phyloP scores from a whole-genome alignment of 306 rosid genomes.

The Gleditsia sinensis region DNA sequence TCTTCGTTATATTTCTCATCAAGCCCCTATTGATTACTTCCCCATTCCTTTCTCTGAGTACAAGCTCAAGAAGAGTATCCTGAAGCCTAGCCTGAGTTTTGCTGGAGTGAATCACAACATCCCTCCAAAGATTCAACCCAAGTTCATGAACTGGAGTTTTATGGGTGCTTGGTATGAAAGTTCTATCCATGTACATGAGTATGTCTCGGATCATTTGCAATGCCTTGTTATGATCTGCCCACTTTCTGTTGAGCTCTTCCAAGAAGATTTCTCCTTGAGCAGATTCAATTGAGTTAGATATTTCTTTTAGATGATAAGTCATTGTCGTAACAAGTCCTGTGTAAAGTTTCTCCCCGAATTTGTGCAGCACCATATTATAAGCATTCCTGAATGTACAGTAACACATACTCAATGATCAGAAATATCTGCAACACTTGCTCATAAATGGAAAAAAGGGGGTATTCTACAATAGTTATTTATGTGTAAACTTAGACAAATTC shows the following conservation, averaged over 20 bases:
- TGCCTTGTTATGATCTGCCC: slow-evolving; percentile 65
- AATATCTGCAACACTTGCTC: slow-evolving; percentile 20
- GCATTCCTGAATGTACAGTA: slow-evolving; percentile 53
- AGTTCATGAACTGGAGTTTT: slow-evolving; percentile 64
- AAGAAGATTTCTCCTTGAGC: slow-evolving; percentile 58
- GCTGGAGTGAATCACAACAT: slow-evolving; percentile 56
- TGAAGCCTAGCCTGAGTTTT: slow-evolving; percentile 51
- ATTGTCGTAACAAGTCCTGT: slow-evolving; percentile 53
- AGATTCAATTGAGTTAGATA: slow-evolving; percentile 53
- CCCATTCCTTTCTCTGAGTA: slow-evolving; percentile 54
- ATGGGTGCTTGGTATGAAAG: slow-evolving; percentile 53
- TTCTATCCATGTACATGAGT: slow-evolving; percentile 67
- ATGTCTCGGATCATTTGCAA: slow-evolving; percentile 65
- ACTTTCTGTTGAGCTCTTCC: slow-evolving; percentile 63
- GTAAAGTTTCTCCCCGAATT: slow-evolving; percentile 62
- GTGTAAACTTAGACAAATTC: neutral
- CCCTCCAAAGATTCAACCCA: slow-evolving; percentile 65
- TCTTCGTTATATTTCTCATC: slow-evolving; percentile 59
- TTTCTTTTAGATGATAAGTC: slow-evolving; percentile 50
- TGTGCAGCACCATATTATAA: slow-evolving; percentile 62
- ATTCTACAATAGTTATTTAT: neutral
- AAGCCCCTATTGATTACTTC: slow-evolving; percentile 57
- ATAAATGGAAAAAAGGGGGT: too few species aligned
- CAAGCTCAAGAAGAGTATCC: slow-evolving; percentile 59
- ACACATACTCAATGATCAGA: slow-evolving; percentile 27